phyloP scores from a whole-genome alignment of 2,329 filamentous ascomycete species.

The Gaeumannomyces sp. region DNA sequence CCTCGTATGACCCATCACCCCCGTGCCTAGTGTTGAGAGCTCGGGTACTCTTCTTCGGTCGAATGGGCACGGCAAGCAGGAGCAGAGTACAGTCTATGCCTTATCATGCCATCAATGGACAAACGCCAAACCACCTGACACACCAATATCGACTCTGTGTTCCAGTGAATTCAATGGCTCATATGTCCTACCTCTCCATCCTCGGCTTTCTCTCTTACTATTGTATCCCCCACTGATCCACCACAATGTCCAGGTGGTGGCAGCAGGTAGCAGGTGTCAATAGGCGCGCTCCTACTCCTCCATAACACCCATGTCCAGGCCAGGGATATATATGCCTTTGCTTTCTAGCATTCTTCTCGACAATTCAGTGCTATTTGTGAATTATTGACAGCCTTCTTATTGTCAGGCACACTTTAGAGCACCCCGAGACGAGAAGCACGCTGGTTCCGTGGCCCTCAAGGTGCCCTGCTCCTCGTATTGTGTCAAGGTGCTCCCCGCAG shows the following conservation, averaged over 20 bases:
- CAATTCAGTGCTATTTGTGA: not conserved
- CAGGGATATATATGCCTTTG: not conserved
- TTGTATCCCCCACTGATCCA: too few species aligned
- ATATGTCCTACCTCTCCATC: not conserved
- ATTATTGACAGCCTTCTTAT: not conserved
- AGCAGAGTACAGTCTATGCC: too few species aligned
- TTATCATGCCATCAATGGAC: not conserved
- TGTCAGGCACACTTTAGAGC: not conserved
- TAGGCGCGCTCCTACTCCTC: not conserved
- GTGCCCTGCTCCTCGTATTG: not conserved
- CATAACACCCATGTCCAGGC: too few species aligned
- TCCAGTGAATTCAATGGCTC: not conserved
- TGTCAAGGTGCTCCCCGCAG: not conserved
- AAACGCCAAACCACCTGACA: not conserved
- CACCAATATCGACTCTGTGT: not conserved
- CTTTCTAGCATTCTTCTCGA: not conserved
- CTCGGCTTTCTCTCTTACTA: not conserved
- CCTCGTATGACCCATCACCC: too few species aligned
- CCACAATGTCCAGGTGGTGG: not conserved
- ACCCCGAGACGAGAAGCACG: not conserved
- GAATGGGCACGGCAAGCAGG: too few species aligned
- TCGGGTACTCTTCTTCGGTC: too few species aligned
- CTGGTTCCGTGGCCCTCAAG: too few species aligned
- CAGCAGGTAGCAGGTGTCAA: not conserved
- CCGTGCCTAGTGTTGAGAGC: too few species aligned